Percentiles rank a stretch among this genome's conserved stretches.
phyloP scores from a whole-genome alignment of 106 monocot species.

The Apostasia shenzhenica region DNA sequence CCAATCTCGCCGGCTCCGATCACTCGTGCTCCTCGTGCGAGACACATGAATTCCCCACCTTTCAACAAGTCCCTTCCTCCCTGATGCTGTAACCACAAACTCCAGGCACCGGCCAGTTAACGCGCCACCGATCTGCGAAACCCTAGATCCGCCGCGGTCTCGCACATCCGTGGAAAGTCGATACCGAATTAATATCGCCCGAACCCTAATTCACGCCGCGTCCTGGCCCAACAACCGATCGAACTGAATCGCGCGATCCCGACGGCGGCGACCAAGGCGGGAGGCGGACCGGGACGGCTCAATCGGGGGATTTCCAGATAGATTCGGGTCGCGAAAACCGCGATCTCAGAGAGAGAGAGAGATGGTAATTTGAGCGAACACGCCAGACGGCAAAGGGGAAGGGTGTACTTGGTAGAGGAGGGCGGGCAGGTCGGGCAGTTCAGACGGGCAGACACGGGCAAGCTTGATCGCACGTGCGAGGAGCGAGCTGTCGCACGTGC shows the following conservation, averaged over 20 bases:
- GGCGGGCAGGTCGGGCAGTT: slow-evolving; percentile 1
- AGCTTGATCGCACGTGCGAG: background rate
- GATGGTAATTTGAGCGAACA: slow-evolving; percentile 10
- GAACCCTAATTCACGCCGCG: slow-evolving; percentile 15
- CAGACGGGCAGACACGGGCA: slow-evolving; percentile 1
- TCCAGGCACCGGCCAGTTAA: slow-evolving; percentile 10
- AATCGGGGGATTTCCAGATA: slow-evolving; percentile 14
- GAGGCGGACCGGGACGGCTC: background rate
- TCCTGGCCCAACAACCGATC: background rate
- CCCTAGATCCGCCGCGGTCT: slow-evolving; percentile 21
- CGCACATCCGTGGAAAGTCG: background rate
- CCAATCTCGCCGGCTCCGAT: slow-evolving; percentile 14
- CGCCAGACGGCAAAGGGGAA: slow-evolving; percentile 11
- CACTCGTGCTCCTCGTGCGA: slow-evolving; percentile 17
- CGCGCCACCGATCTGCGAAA: slow-evolving; percentile 6
- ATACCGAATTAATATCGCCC: background rate
- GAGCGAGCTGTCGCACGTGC: background rate
- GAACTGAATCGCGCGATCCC: slow-evolving; percentile 6
- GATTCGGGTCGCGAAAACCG: slow-evolving; percentile 13
- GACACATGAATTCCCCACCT: slow-evolving; percentile 31
- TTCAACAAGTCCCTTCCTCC: slow-evolving; percentile 2
- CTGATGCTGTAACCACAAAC: slow-evolving; percentile 5
- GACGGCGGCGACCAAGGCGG: background rate
- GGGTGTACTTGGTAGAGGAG: slow-evolving; percentile 12
- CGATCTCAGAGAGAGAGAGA: slow-evolving; percentile 26